Base-by-base conservation (phyloP, 2,329 filamentous ascomycete genomes). In the Pseudogymnoascus sp. region DNA sequence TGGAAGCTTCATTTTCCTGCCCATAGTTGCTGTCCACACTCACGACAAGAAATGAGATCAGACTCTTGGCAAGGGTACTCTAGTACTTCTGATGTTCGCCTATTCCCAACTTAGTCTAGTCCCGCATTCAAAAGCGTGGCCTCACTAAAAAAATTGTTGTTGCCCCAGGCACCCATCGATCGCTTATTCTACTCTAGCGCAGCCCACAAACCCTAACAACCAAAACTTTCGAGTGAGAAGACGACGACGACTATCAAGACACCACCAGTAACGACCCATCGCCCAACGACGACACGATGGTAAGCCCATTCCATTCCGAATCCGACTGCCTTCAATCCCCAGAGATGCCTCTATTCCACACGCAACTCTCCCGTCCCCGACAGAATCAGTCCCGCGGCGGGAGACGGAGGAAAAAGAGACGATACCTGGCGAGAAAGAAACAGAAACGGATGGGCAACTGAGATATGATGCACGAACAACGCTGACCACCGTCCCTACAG, bases 401-500 rank as follows among this genome's bases (percentile, higher is more conserved):
- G 34, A 37, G 38, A n/a, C 39, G 58, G 34, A 37, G 38, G 22
- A 25, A 22, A 58, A 20, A 18, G 11, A 37, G 18, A 47, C 18
- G 5, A 4, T 25, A 25, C 22, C 7, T 12, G 8, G 41, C 16
- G 20, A 30, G 16, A 20, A 58, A 57, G 18, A 39, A 30, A 25
- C 11, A 43, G 12, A 35, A 16, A 57, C 41, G 58, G 38, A 57
- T n/a, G 41, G 37, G 58, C 37, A 43, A 60, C 20, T 54, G 47
- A 54, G 47, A 54, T n/a, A 32, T 43, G 58, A 57, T 47, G 30
- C 7, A 41, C 14, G 58, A 37, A 58, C 34, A 41, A 30, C 20
- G 58, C 37, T 57, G 57, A 58, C 57, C 47, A 58, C 18, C 37
- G 57, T 58, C 57, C 16, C 50, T 34, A 61, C 60, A 95, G 91